Conservation (phyloP, 2,329 filamentous ascomycete species). For the Nemania sp. region DNA sequence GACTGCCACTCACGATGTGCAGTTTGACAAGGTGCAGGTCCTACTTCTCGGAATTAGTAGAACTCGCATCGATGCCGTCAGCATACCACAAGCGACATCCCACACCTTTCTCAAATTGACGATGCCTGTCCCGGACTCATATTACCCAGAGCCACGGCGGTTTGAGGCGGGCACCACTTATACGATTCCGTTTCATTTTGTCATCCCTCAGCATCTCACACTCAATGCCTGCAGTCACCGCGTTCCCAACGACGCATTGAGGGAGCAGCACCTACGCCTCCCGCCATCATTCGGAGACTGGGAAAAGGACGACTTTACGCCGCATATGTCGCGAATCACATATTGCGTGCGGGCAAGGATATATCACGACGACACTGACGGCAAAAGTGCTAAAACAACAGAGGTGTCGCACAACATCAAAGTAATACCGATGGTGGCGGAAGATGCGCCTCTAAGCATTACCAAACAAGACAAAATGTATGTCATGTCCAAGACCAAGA, state of each 20-base stretch:
- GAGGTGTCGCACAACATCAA: slow-evolving; percentile 61
- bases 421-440: slow-evolving; percentile 63
- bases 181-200: slow-evolving; percentile 68
- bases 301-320: slow-evolving; percentile 66
- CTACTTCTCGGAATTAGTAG: slow-evolving; percentile 63
- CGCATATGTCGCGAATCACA: slow-evolving; percentile 66
- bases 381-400: slow-evolving; percentile 52
- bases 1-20: slow-evolving; percentile 58
- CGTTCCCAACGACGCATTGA: slow-evolving; percentile 58
- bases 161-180: slow-evolving; percentile 63
- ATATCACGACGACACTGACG: slow-evolving; percentile 43
- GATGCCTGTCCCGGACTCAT: slow-evolving; percentile 57
- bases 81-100: slow-evolving; percentile 60
- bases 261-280: slow-evolving; percentile 64
- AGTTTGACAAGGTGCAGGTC: slow-evolving; percentile 66
- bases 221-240: slow-evolving; percentile 67
- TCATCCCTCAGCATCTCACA: slow-evolving; percentile 68
- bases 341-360: slow-evolving; percentile 65
- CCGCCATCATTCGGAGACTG: slow-evolving; percentile 66
- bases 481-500: slow-evolving; percentile 63
- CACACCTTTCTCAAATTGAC: slow-evolving; percentile 60
- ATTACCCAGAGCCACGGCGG: slow-evolving; percentile 61
- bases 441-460: slow-evolving; percentile 65
- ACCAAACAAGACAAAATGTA: slow-evolving; percentile 63
- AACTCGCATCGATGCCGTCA: slow-evolving; percentile 65